Evolutionary conservation across 768 basidiomycete species (phyloP).

Genomic region (Auriscalpium microsporum): DNA sequence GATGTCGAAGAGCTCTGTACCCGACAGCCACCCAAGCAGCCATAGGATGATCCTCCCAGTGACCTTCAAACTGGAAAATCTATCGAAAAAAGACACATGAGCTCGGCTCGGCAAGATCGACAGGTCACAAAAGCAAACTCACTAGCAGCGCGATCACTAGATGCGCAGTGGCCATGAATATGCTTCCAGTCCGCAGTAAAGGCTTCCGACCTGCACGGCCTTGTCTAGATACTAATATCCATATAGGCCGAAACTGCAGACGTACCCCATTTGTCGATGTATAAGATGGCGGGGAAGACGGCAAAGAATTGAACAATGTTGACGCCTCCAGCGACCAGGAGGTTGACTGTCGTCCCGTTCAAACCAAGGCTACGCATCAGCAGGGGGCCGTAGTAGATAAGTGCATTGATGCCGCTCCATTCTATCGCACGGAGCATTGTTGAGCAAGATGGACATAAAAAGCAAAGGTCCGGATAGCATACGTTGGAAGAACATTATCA

Average conservation of each 20-base stretch:
- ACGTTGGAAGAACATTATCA: constrained; percentile 84
- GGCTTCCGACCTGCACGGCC: constrained; percentile 48
- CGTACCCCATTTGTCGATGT: constrained; percentile 54
- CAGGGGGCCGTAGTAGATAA: constrained; percentile 76
- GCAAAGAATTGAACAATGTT: constrained; percentile 73
- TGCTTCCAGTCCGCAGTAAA: constrained; percentile 55
- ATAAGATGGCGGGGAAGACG: constrained; percentile 64
- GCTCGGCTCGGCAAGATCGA: background rate
- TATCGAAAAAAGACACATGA: constrained; percentile 13
- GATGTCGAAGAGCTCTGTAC: constrained; percentile 30
- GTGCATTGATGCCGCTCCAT: constrained; percentile 82
- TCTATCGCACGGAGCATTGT: constrained; percentile 32
- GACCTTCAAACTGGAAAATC: constrained; percentile 40
- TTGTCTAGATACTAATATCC: background rate
- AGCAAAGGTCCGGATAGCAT: constrained; percentile 17
- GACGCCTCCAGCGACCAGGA: constrained; percentile 71
- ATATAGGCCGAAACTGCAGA: background rate
- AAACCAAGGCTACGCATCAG: constrained; percentile 59
- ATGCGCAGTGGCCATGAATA: constrained; percentile 58
- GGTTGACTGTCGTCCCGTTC: constrained; percentile 45
- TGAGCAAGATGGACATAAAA: background rate
- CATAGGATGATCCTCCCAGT: constrained; percentile 49
- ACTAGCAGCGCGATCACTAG: constrained; percentile 58
- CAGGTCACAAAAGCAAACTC: constrained; percentile 3
- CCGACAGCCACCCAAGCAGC: constrained; percentile 66